Percentiles rank a stretch among this genome's conserved stretches.
Conservation (phyloP, 1,139 yeast species). For the Diutina catenulata region DNA sequence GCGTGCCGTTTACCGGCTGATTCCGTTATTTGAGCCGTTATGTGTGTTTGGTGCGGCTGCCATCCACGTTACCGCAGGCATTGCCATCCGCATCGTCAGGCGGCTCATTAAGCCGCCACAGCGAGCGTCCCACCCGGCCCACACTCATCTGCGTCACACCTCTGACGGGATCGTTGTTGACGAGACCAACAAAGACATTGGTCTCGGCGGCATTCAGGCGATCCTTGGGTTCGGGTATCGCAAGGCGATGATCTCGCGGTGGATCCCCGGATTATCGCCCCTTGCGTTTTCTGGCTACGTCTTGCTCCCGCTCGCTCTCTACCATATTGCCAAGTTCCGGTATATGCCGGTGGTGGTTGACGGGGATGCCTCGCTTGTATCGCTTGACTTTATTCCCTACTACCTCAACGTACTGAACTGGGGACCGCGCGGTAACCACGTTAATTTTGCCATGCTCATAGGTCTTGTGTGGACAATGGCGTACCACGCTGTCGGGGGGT, state of each 20-base stretch:
- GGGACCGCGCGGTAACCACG: conserved; percentile 4
- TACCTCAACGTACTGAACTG: conserved; percentile 18
- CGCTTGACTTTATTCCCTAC: conserved; percentile 41
- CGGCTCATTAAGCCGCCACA: conserved; percentile 8
- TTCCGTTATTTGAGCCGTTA: conserved; percentile 36
- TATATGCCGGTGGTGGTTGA: conserved; percentile 39
- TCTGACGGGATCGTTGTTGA: conserved; percentile 13
- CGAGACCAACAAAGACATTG: conserved; percentile 33
- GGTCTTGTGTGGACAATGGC: conserved; percentile 10
- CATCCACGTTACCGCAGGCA: conserved; percentile 45
- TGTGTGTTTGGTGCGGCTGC: conserved; percentile 36
- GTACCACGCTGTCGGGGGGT: conserved; percentile 29
- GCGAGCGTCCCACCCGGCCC: conserved; percentile 6
- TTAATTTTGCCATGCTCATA: conserved; percentile 9
- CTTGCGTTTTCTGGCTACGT: conserved; percentile 52
- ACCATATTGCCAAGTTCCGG: conserved; percentile 40
- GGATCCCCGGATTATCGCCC: conserved; percentile 29
- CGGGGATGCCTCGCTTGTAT: conserved; percentile 54
- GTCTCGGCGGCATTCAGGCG: conserved; percentile 47
- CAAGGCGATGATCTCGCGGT: conserved; percentile 29
- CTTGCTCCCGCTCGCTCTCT: conserved; percentile 25
- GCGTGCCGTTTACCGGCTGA: conserved; percentile 45
- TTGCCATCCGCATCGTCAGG: conserved; percentile 31
- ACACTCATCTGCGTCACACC: neutral
- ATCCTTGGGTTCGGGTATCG: conserved; percentile 43